These are phyloP conservation scores for Conticribra weissflogii DNA, from an alignment of 108 stramenopile genomes.

Conservation along the genomic window DNA sequence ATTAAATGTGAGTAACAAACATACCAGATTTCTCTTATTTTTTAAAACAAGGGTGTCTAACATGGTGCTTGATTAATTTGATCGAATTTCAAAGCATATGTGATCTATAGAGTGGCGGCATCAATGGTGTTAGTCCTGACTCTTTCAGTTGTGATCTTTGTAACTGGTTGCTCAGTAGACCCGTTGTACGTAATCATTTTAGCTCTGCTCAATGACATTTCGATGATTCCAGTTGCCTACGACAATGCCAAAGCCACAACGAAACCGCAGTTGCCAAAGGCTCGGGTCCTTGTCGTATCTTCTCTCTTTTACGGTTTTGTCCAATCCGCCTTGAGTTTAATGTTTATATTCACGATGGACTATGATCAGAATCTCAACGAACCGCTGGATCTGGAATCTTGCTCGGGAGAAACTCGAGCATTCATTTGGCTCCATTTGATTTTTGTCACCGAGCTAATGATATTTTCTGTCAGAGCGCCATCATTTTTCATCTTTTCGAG, in stretches of 20 bases:
- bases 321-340: constrained; percentile 52
- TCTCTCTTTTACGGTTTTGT: constrained; percentile 61
- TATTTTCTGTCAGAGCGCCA: constrained; percentile 65
- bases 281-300: constrained; percentile 54
- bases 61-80: constrained; percentile 17
- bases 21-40: constrained; percentile 11
- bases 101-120: constrained; percentile 81
- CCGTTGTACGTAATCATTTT: constrained; percentile 79
- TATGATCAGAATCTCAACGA: constrained; percentile 8
- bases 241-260: constrained; percentile 78
- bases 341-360: constrained; percentile 63
- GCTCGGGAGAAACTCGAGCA: constrained; percentile 44
- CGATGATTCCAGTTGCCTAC: constrained; percentile 86
- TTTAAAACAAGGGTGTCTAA: constrained; percentile 11
- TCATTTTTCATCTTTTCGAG: constrained; percentile 47
- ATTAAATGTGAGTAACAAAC: constrained; percentile 47
- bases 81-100: constrained; percentile 57
- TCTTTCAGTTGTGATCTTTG: constrained; percentile 66
- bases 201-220: constrained; percentile 88
- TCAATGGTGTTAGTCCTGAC: constrained; percentile 63
- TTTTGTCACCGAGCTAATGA: constrained; percentile 62
- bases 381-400: constrained; percentile 36
- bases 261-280: constrained; percentile 54
- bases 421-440: constrained; percentile 67
- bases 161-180: constrained; percentile 77